phyloP scores from a whole-genome alignment of 805 yeast species.

The Lachancea dasiensis region DNA sequence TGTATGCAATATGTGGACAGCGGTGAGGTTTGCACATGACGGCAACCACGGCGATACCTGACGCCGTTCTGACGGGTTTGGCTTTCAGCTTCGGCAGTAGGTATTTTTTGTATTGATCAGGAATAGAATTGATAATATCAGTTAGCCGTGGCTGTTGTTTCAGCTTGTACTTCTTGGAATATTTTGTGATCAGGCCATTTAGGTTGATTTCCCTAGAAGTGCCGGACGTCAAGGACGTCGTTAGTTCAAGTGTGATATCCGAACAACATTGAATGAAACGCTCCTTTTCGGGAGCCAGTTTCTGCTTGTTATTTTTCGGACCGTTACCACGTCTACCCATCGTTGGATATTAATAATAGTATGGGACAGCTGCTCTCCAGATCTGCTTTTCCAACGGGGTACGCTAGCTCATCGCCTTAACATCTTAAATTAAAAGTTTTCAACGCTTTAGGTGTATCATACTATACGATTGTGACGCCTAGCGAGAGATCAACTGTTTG shows the following conservation, averaged over 20 bases:
- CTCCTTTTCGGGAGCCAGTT: constrained; percentile 85
- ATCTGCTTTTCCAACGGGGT: too few species aligned
- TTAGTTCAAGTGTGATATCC: constrained; percentile 82
- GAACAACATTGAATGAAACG: constrained; percentile 89
- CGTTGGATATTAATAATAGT: background rate
- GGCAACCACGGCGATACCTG: constrained; percentile 98
- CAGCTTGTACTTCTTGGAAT: constrained; percentile 84
- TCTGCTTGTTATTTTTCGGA: constrained; percentile 46
- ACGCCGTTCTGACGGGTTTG: constrained; percentile 97
- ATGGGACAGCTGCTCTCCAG: too few species aligned
- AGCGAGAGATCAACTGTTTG: too few species aligned
- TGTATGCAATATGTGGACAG: constrained; percentile 98
- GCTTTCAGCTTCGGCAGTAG: constrained; percentile 91
- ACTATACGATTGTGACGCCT: too few species aligned
- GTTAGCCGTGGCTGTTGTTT: constrained; percentile 91
- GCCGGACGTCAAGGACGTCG: constrained; percentile 64
- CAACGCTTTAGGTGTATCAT: too few species aligned
- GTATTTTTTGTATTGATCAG: constrained; percentile 91
- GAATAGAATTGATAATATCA: constrained; percentile 90
- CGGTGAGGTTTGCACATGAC: constrained; percentile 99
- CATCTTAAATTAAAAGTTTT: too few species aligned
- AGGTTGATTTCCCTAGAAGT: constrained; percentile 51
- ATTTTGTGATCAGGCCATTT: constrained; percentile 80
- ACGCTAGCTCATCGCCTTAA: constrained; percentile 3
- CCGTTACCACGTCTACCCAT: constrained; percentile 36